Evolutionary conservation across 768 basidiomycete genomes (phyloP).

Genomic region (Dioszegia aurantiaca): DNA sequence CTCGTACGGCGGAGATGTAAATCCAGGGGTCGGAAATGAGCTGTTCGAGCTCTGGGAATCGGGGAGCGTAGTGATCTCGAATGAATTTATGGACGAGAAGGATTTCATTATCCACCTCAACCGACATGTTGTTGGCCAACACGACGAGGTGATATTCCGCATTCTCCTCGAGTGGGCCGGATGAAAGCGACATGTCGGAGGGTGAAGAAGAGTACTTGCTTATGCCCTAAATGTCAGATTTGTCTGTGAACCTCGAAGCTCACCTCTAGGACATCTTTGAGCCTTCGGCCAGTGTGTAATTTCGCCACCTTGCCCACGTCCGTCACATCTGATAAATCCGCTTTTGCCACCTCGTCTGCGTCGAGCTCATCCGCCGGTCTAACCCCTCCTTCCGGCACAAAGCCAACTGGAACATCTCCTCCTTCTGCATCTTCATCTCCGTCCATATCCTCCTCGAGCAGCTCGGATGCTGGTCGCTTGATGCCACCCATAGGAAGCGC

Average conservation of each 20-base stretch:
- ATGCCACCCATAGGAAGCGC: constrained; percentile 30
- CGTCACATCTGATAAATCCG: constrained; percentile 80
- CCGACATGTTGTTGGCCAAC: constrained; percentile 93
- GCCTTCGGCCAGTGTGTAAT: constrained; percentile 78
- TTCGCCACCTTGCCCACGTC: constrained; percentile 87
- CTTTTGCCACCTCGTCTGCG: constrained; percentile 85
- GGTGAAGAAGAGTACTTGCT: constrained; percentile 79
- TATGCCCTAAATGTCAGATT: constrained; percentile 65
- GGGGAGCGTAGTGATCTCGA: constrained; percentile 89
- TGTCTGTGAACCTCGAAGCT: constrained; percentile 5
- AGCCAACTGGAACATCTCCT: constrained; percentile 56
- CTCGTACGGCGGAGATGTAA: constrained; percentile 87
- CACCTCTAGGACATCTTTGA: constrained; percentile 82
- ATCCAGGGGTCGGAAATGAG: constrained; percentile 85
- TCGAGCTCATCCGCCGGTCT: constrained; percentile 95
- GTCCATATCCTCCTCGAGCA: constrained; percentile 54
- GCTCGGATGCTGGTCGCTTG: constrained; percentile 16
- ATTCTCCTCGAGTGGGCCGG: constrained; percentile 70
- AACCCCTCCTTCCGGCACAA: constrained; percentile 65
- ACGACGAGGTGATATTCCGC: constrained; percentile 96
- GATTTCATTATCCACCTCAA: constrained; percentile 97
- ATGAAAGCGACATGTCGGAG: constrained; percentile 69
- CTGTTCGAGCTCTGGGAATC: constrained; percentile 96
- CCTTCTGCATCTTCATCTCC: constrained; percentile 60
- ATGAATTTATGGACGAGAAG: constrained; percentile 99